Base-by-base conservation (phyloP, 2,329 filamentous ascomycete genomes). In the Botrytis pseudocinerea region DNA sequence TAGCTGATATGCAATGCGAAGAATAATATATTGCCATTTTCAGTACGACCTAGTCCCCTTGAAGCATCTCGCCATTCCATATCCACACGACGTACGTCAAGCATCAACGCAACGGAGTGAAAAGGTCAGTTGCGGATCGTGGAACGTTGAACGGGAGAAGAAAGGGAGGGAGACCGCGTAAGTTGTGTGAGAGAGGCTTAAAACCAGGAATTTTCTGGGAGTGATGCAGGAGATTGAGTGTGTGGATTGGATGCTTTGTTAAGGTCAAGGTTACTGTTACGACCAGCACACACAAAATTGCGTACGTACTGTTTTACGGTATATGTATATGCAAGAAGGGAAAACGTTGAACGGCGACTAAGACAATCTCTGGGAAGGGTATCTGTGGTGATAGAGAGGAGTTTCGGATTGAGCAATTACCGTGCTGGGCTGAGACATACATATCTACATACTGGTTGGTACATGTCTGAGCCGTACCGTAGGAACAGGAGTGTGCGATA, bases 311-410 rank as follows among this genome's bases (percentile, higher is more conserved):
- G 65, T 68, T 6, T 40, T 42, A 57, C 35, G 35, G 25, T 57
- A 32, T 18, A 57, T 57, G 65, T 42, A 68, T 32, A 57, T 68
- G 65, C 48, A 68, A 32, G 48, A 68, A 68, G 65, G 48, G 65
- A 54, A 54, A 66, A 66, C 46, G 64, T 68, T 68, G 57, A 68
- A 68, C 65, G 65, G 65, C 65, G 65, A 68, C 48, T 68, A 57
- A 57, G 62, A 68, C 57, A 57, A 42, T 10, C 40, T 32, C 10
- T 57, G 65, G 65, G 48, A 57, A 32, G 22, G 22, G 65, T 42
- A 7, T 57, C 42, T 68, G 38, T 22, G 48, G 65, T 68, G 48
- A 57, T 20, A 54, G 48, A 32, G 48, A 48, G 65, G 48, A 57
- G 65, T 57, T 57, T 68, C 12, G 48, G 18, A 68, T 42, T 57